Percentiles rank a stretch among this genome's conserved stretches.
Conservation (phyloP, 768 basidiomycete genomes). For the Gymnopilus junonius region DNA sequence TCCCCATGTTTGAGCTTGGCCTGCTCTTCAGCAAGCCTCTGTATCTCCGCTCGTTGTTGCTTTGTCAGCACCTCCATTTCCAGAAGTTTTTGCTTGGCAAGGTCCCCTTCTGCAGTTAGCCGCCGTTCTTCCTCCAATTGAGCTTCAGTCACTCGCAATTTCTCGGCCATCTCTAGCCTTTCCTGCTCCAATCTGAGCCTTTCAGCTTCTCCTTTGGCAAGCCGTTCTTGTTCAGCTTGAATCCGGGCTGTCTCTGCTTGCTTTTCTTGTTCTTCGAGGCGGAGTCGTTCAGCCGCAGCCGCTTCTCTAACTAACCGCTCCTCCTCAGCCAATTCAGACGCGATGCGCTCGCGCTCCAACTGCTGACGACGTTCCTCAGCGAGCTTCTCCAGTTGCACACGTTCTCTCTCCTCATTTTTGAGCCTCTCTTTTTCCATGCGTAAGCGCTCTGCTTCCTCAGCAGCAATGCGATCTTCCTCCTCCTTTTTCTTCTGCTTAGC, state of each 20-base stretch:
- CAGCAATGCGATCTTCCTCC: slow-evolving; percentile 39
- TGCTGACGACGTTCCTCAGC: slow-evolving; percentile 34
- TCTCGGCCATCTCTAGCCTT: slow-evolving; percentile 37
- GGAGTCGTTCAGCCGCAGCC: slow-evolving; percentile 25
- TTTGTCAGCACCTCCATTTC: slow-evolving; percentile 22
- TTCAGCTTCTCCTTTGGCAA: slow-evolving; percentile 37
- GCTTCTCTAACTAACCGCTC: slow-evolving; percentile 31
- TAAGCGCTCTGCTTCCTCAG: slow-evolving; percentile 39
- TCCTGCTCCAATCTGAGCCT: slow-evolving; percentile 36
- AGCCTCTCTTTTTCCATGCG: slow-evolving; percentile 33
- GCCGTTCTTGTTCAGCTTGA: slow-evolving; percentile 24
- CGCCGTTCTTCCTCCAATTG: slow-evolving; percentile 36
- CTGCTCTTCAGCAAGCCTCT: slow-evolving; percentile 26
- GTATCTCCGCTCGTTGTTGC: slow-evolving; percentile 26
- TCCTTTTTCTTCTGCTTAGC: slow-evolving; percentile 38
- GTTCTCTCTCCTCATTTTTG: slow-evolving; percentile 35
- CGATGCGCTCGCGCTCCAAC: slow-evolving; percentile 29
- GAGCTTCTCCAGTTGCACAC: slow-evolving; percentile 31
- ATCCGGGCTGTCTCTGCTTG: slow-evolving; percentile 19
- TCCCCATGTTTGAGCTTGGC: slow-evolving; percentile 9
- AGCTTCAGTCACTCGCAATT: slow-evolving; percentile 35
- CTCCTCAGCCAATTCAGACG: slow-evolving; percentile 31
- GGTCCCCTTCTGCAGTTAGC: slow-evolving; percentile 31
- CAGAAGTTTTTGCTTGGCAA: slow-evolving; percentile 1
- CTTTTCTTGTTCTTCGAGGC: slow-evolving; percentile 27